These are phyloP conservation scores for Fusarium sp. DNA, from an alignment of 2,329 filamentous ascomycete species.

Conservation along the genomic window DNA sequence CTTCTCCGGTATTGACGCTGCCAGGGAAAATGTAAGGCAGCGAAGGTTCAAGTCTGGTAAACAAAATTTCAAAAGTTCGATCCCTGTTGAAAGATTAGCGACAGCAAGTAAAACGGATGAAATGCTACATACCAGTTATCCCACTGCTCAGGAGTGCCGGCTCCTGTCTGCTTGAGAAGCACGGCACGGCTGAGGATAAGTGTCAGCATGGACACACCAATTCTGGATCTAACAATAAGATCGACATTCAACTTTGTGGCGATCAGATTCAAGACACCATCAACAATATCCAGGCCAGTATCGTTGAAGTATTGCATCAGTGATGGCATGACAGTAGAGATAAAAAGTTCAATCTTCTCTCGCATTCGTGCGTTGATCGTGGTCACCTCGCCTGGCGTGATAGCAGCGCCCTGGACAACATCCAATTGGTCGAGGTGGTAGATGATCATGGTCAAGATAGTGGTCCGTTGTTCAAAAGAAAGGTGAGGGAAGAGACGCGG, in stretches of 20 bases:
- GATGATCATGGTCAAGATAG: constrained; percentile 94
- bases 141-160: constrained; percentile 79
- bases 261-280: constrained; percentile 88
- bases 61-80: constrained; percentile 85
- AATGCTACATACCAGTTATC: constrained; percentile 76
- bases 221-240: constrained; percentile 85
- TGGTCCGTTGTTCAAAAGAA: constrained; percentile 91
- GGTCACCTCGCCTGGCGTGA: constrained; percentile 79
- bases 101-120: background rate
- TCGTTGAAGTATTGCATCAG: constrained; percentile 92
- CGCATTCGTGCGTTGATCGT: constrained; percentile 80
- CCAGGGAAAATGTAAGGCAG: constrained; percentile 91
- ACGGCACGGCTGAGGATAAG: constrained; percentile 95
- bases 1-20: constrained; percentile 89
- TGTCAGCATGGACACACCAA: constrained; percentile 90
- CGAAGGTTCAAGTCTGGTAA: constrained; percentile 86
- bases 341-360: constrained; percentile 94
- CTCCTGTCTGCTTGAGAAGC: constrained; percentile 85
- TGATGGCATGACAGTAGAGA: constrained; percentile 87
- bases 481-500: constrained; percentile 95
- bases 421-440: constrained; percentile 93
- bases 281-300: constrained; percentile 89
- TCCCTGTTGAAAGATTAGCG: constrained; percentile 67
- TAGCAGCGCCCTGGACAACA: constrained; percentile 85
- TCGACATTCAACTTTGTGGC: constrained; percentile 87